A percentile compares a stretch with the other conserved stretches of the same genome.
Evolutionary conservation across 345 rosid genomes (phyloP).

Genomic region (Nasturtium officinale): DNA sequence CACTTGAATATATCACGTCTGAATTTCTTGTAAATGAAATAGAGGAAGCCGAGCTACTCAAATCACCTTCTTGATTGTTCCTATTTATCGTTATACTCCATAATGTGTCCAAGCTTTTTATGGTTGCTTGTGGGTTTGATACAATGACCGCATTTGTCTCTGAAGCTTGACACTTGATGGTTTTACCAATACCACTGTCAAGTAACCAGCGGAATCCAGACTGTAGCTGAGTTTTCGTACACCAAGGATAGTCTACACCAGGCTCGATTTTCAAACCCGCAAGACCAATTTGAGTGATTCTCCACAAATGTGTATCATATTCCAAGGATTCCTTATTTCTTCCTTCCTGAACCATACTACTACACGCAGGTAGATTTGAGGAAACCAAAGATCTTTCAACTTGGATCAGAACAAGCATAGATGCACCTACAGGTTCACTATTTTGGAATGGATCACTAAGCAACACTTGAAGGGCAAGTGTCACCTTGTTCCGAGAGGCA

Average conservation of each 20-base stretch:
- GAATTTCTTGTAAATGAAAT: slow-evolving; percentile 57
- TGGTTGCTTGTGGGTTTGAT: slow-evolving; percentile 38
- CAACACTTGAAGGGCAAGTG: slow-evolving; percentile 56
- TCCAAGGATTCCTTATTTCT: slow-evolving; percentile 19
- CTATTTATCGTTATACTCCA: slow-evolving; percentile 66
- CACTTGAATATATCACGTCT: slow-evolving; percentile 50
- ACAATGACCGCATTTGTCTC: slow-evolving; percentile 51
- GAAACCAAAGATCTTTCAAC: slow-evolving; percentile 52
- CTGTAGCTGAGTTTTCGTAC: slow-evolving; percentile 55
- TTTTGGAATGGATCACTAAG: slow-evolving; percentile 69
- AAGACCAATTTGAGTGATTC: slow-evolving; percentile 55
- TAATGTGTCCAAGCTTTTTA: slow-evolving; percentile 44
- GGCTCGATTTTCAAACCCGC: slow-evolving; percentile 59
- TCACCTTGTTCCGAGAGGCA: slow-evolving; percentile 52
- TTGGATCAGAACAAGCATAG: slow-evolving; percentile 74
- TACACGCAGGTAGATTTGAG: slow-evolving; percentile 23
- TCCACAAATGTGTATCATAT: slow-evolving; percentile 43
- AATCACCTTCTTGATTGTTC: slow-evolving; percentile 35
- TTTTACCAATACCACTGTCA: slow-evolving; percentile 56
- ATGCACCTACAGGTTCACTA: slow-evolving; percentile 72
- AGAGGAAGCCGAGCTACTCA: slow-evolving; percentile 39
- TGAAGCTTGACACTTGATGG: slow-evolving; percentile 43
- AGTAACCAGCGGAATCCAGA: slow-evolving; percentile 70
- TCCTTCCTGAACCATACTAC: slow-evolving; percentile 32
- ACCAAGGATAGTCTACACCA: slow-evolving; percentile 51